Evolutionary conservation across 108 stramenopile genomes (phyloP), one percentile per base, ranked within the genome.

Genomic region (Nitzschia sp.): DNA sequence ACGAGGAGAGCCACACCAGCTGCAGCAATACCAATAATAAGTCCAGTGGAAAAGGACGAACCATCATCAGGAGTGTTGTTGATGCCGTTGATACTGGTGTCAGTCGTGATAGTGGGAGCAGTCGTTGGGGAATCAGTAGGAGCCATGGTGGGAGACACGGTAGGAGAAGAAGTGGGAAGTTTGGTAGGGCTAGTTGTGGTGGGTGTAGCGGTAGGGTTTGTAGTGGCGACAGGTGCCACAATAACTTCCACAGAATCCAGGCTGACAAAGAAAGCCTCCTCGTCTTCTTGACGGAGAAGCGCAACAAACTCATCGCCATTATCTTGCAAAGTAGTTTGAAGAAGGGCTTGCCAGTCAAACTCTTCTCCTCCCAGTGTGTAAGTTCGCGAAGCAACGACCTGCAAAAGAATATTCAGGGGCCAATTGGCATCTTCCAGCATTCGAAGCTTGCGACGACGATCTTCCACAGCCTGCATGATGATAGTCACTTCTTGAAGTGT

Each of bases 11-110:
- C 61, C 55, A 50, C 41, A 48, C 54, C 63, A 8, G 41, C 62
- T 10, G 53, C 53, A 19, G 71, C 53, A 40, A 72, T 57, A 12
- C 63, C 71, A 22, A 64, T 52, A 39, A 72, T 72, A 1, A 44
- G 43, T 54, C 60, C 70, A 52, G 42, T 39, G 12, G 70, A 71
- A 37, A 37, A 62, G 11, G 43, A 12, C 6, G 17, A 12, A 2
- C 7, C 43, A 29, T 61, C 59, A 51, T 51, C 70, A 38, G 46
- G 43, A 24, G 9, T 26, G 7, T 44, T 39, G 34, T 53, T 34
- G 19, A 52, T 12, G 0, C 15, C 15, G 38, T 19, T 39, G 21
- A 26, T 48, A 65, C 21, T 20, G 51, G 51, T 8, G 12, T 20
- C 41, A 14, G 8, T 41, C 6, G 38, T 40, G 10, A 12, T 21